These are phyloP conservation scores for Apostasia ramifera DNA, from an alignment of 106 monocot genomes.

Conservation along the genomic window DNA sequence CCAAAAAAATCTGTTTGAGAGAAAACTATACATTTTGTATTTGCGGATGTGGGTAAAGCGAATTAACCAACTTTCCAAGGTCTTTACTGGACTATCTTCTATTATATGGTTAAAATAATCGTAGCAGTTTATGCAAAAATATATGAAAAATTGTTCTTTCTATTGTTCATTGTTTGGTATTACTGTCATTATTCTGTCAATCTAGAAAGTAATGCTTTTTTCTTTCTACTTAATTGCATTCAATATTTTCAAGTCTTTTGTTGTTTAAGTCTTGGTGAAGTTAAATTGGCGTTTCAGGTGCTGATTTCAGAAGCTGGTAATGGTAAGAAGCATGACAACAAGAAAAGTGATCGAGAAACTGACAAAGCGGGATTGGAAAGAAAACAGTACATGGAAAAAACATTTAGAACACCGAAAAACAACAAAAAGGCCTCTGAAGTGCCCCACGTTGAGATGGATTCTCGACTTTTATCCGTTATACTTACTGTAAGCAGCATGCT, in stretches of 20 bases:
- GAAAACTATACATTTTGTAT: too few species aligned
- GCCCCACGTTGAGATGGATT: conserved; percentile 80
- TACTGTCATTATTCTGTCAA: background rate
- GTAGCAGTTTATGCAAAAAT: too few species aligned
- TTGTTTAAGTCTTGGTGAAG: background rate
- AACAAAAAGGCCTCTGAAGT: conserved; percentile 22
- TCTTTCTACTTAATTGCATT: background rate
- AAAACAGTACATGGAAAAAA: conserved; percentile 20
- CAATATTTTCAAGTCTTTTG: background rate
- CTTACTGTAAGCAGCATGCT: conserved; percentile 52
- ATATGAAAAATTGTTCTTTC: too few species aligned
- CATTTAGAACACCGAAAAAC: conserved; percentile 16
- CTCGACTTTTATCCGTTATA: conserved; percentile 73
- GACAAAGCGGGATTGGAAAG: conserved; percentile 13
- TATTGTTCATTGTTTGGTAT: background rate
- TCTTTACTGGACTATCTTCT: too few species aligned
- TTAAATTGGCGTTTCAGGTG: conserved; percentile 40
- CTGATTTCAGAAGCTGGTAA: conserved; percentile 50
- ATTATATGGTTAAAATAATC: too few species aligned
- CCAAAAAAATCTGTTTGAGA: too few species aligned
- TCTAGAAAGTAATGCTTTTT: background rate
- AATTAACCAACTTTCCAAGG: too few species aligned
- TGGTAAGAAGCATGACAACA: conserved; percentile 21
- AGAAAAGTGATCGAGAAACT: conserved; percentile 18
- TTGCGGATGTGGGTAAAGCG: too few species aligned